Conservation (phyloP, 306 rosid species). For the Lathyrus aphaca region DNA sequence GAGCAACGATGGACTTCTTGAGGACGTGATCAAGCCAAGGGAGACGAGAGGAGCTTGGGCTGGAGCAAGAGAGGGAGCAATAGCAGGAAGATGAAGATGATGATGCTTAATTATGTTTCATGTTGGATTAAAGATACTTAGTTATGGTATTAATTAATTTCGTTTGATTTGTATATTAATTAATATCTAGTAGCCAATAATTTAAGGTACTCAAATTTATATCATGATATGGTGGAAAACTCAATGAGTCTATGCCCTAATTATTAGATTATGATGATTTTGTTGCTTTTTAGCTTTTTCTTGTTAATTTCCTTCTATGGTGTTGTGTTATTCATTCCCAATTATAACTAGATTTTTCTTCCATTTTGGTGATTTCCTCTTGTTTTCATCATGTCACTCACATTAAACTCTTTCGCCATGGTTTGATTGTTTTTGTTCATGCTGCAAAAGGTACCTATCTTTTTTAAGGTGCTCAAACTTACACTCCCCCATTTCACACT, state of each 20-base stretch:
- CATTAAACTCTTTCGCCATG: background rate
- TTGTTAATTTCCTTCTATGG: constrained; percentile 12
- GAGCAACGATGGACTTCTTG: constrained; percentile 79
- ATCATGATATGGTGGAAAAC: background rate
- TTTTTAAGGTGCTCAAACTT: constrained; percentile 51
- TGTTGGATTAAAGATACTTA: background rate
- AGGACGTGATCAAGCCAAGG: constrained; percentile 70
- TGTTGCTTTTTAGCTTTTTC: constrained; percentile 11
- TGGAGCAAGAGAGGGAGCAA: constrained; percentile 34
- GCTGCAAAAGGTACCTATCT: constrained; percentile 10
- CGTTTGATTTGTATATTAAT: background rate
- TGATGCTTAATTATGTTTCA: background rate
- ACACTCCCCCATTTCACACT: constrained; percentile 49
- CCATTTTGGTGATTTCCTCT: background rate
- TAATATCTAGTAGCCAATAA: background rate
- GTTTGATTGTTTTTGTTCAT: background rate
- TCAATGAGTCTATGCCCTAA: constrained; percentile 3
- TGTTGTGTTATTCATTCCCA: constrained; percentile 40
- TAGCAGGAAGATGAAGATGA: background rate
- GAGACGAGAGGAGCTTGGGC: constrained; percentile 47
- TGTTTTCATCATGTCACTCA: background rate
- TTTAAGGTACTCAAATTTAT: background rate
- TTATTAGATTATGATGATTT: constrained; percentile 39
- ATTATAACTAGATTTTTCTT: constrained; percentile 42
- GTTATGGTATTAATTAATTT: constrained; percentile 5